Base-by-base conservation (phyloP, 768 basidiomycete genomes). In the Tricholoma saponaceum region DNA sequence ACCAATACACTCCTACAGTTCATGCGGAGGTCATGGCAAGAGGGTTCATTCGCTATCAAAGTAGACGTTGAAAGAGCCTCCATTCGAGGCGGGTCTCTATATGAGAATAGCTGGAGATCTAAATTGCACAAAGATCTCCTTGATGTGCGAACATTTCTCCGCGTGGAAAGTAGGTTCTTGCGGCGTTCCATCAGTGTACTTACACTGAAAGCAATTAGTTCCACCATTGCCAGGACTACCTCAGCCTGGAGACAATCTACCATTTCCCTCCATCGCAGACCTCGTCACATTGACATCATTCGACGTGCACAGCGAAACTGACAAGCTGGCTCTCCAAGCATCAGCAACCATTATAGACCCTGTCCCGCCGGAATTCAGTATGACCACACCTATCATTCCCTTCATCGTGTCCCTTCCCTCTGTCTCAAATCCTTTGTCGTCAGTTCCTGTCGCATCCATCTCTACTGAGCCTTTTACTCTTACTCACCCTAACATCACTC, bases 201-300 rank as follows among this genome's bases (percentile, higher is more conserved):
- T 43, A 30, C 35, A 59, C 10, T 52, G 35, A 60, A 55, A 58
- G 35, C 37, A 49, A 63, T 9, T 60, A 90, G 89, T 90, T 25
- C 87, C 86, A 7, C 66, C 73, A 7, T 62, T 91, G 7, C 86
- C 88, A 43, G 87, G 86, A 4, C 70, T 91, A 14, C 90, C 90
- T 16, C 68, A 70, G 18, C 85, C 86, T 3, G 85, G 84, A 14
- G 62, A 70, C 9, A 70, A 77, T 52, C 62, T 60, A 0, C 81
- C 83, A 7, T 74, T 85, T 3, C 89, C 87, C 10, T 69, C 78
- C 5, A 64, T 88, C 41, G 76, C 83, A 4, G 73, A 86, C 56
- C 75, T 92, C 4, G 68, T 92, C 51, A 83, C 79, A 0, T 73
- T 92, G 6, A 71, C 80, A 54, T 79, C 80, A 4, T 87, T 91